Base-by-base conservation (phyloP, 176 grass and related monocot species). In the Lolium rigidum region DNA sequence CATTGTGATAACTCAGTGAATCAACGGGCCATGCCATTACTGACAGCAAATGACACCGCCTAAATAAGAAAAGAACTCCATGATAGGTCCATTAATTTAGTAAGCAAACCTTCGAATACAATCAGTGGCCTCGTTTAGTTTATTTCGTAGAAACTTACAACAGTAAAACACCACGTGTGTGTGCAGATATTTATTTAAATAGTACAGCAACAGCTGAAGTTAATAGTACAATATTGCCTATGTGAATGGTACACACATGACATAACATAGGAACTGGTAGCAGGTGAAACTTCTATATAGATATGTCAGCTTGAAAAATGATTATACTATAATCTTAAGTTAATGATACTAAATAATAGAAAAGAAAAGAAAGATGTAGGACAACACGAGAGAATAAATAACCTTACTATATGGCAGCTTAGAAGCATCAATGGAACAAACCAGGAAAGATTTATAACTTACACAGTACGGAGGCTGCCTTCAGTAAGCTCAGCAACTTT, bases 401-500 rank as follows among this genome's bases (percentile, higher is more conserved):
- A 86, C 56, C 18, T 25, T 85, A 68, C 24, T 81, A 2, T 21
- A 77, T 10, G 46, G 10, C 72, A 78, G 73, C 48, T 70, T 82
- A 38, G 60, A 80, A 76, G 13, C 61, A 85, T 58, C 13, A 21
- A 17, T 6, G 20, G 25, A 56, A 81, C 47, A 89, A 76, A 60
- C 20, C 50, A 89, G 6, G 17, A 81, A 68, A 61, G 25, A 76
- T 44, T 71, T 13, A 60, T 18, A 84, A 80, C 76, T 84, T 91
- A 87, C 89, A 86, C 66, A 44, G 17, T 47, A 48, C 68, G 89
- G 49, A 91, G 59, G 15, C 59, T 84, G 73, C 39, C 56, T 76
- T 84, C 22, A 49, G 67, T 50, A 87, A 83, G 76, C 74, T 31
- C 66, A 83, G 28, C 41, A 68, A 68, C 74, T 24, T 43, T n/a